phyloP scores from a whole-genome alignment of 2,329 filamentous ascomycete species.

The Claviceps cyperi region DNA sequence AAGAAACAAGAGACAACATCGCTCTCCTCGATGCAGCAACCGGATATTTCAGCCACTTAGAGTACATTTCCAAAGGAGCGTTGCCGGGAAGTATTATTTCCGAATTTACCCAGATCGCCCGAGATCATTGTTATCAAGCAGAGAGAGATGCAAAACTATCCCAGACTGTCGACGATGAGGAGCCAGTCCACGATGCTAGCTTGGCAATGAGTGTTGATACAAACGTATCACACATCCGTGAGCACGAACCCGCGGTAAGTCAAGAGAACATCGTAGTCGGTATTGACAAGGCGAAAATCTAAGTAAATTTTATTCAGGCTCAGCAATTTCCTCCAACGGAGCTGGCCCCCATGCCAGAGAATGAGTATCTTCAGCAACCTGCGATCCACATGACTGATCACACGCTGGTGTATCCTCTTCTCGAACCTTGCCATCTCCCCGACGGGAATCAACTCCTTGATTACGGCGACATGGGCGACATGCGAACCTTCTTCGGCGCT shows the following conservation, averaged over 20 bases:
- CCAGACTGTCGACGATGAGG: neutral
- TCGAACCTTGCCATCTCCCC: neutral
- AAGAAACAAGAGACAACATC: conserved; percentile 8
- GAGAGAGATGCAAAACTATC: neutral
- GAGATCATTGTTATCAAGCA: conserved; percentile 2
- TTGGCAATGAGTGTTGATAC: neutral
- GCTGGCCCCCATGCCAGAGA: neutral
- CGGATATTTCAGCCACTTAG: conserved; percentile 8
- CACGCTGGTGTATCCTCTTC: neutral
- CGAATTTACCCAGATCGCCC: conserved; percentile 2
- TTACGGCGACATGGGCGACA: conserved; percentile 1
- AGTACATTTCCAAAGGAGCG: conserved; percentile 5
- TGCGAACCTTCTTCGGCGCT: conserved; percentile 1
- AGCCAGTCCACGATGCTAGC: neutral
- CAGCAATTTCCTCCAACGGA: neutral
- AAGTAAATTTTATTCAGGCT: neutral
- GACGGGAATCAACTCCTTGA: neutral
- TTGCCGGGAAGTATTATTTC: conserved; percentile 7
- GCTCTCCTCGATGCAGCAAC: conserved; percentile 7
- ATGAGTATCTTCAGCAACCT: neutral
- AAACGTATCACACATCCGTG: neutral
- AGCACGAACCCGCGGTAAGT: neutral
- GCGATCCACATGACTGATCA: neutral
- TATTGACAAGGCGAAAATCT: neutral
- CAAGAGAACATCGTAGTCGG: no score